Base-by-base conservation (phyloP, 352 stramenopile genomes). In the Phytophthora ramorum region DNA sequence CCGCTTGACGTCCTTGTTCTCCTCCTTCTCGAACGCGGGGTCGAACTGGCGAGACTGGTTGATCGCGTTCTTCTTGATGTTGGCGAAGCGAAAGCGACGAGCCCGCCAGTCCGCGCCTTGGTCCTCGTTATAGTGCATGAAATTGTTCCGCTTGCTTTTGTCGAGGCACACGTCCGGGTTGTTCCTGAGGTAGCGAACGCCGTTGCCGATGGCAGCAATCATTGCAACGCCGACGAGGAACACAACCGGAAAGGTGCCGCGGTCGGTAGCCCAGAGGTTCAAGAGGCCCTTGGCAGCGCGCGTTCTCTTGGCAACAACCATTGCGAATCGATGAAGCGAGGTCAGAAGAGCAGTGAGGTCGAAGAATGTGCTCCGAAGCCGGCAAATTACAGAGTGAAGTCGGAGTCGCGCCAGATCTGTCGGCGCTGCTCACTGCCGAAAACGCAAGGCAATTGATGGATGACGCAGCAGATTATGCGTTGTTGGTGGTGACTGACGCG, bases 31-130 rank as follows among this genome's bases (percentile, higher is more conserved):
- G 13, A 40, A 40, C 13, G 35, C 35, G 35, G 12, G 35, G 56
- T 86, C 79, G 59, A 80, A 88, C 65, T 88, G 75, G 44, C 28
- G 73, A 24, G 79, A 89, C 72, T 85, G 79, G 64, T 88, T 86
- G 67, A 87, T 83, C 38, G 76, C 49, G 58, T 85, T 87, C 52
- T 75, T 71, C 48, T 69, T 72, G 49, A 83, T 72, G 63, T 83
- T 83, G 48, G 78, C 78, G 41, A 81, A 76, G 45, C 68, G 67
- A 73, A 81, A 83, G 49, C 78, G 78, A 24, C 64, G 69, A 24
- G 22, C 22, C 22, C 22, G 22, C 22, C 22, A 24, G 22, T 24
- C 22, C 22, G 22, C 22, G 22, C 22, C 22, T 24, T 72, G 54
- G 8, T 77, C 58, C 40, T 70, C 59, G 38, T 59, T 67, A 63